These are phyloP conservation scores for Wickerhamomyces kurtzmanii DNA, from an alignment of 805 yeast genomes.

Conservation along the genomic window DNA sequence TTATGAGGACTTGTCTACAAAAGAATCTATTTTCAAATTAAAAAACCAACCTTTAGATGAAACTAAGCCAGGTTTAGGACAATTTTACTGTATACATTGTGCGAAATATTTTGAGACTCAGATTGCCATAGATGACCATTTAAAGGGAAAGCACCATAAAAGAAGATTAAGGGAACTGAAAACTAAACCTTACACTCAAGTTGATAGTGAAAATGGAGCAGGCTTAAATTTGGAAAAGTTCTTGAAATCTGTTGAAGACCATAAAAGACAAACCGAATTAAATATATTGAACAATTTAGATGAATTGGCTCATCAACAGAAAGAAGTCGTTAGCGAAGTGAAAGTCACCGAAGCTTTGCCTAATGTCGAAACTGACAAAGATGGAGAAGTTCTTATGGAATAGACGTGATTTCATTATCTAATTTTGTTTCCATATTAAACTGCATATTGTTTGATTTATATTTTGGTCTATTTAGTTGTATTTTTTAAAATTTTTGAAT, in stretches of 20 bases:
- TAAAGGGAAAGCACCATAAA: constrained; percentile 71
- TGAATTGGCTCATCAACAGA: constrained; percentile 22
- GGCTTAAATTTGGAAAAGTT: constrained; percentile 69
- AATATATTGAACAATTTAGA: no score
- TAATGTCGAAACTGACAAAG: constrained; percentile 8
- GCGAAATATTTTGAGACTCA: constrained; percentile 85
- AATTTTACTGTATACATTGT: constrained; percentile 89
- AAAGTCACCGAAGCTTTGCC: constrained; percentile 5
- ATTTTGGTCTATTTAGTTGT: no score
- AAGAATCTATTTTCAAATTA: constrained; percentile 52
- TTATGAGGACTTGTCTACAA: constrained; percentile 58
- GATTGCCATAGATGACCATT: constrained; percentile 61
- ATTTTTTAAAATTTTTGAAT: no score
- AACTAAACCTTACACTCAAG: constrained; percentile 74
- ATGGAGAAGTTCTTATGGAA: constrained; percentile 10
- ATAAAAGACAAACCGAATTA: constrained; percentile 40
- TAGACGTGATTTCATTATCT: no score
- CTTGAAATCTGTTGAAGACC: constrained; percentile 50
- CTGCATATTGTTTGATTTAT: no score
- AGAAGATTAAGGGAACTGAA: constrained; percentile 72
- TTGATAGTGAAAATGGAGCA: constrained; percentile 86
- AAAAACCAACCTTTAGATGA: constrained; percentile 85
- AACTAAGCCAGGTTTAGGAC: constrained; percentile 88
- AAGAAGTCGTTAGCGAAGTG: constrained; percentile 5
- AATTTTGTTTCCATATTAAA: no score